Percentiles rank a stretch among this genome's conserved stretches.
phyloP scores from a whole-genome alignment of 2,329 filamentous ascomycete species.

The Clonostachys solani region DNA sequence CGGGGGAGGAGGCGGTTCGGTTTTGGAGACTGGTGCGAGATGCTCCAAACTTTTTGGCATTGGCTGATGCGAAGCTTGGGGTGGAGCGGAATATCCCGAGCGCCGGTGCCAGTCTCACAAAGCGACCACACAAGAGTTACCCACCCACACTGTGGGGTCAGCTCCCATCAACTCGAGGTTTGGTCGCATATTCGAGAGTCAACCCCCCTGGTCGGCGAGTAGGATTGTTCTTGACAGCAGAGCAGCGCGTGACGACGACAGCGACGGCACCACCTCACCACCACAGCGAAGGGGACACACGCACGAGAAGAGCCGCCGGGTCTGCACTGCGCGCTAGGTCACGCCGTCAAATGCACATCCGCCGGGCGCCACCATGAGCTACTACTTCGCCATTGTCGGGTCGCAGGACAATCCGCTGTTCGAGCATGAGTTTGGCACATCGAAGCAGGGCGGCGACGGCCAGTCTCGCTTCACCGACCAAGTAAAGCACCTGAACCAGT shows the following conservation, averaged over 20 bases:
- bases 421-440: slow-evolving; percentile 95
- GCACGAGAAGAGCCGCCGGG: too few relatives aligned
- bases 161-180: too few relatives aligned
- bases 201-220: too few relatives aligned
- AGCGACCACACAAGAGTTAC: too few relatives aligned
- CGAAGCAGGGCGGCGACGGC: slow-evolving; percentile 92
- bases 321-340: too few relatives aligned
- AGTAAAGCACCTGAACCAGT: slow-evolving; percentile 92
- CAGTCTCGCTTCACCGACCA: slow-evolving; percentile 83
- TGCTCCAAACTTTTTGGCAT: neutral
- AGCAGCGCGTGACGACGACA: too few relatives aligned
- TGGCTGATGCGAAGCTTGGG: neutral
- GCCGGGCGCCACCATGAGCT: slow-evolving; percentile 66
- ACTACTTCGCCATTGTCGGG: slow-evolving; percentile 97
- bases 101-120: slow-evolving; percentile 6
- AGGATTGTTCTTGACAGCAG: too few relatives aligned
- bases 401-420: slow-evolving; percentile 95
- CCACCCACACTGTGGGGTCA: too few relatives aligned
- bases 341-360: neutral
- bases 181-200: too few relatives aligned
- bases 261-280: too few relatives aligned
- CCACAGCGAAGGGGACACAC: too few relatives aligned
- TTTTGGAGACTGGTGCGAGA: neutral
- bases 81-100: slow-evolving; percentile 20
- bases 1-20: neutral